Base-by-base conservation (phyloP, 2,329 filamentous ascomycete genomes). In the Thelonectria rubi region DNA sequence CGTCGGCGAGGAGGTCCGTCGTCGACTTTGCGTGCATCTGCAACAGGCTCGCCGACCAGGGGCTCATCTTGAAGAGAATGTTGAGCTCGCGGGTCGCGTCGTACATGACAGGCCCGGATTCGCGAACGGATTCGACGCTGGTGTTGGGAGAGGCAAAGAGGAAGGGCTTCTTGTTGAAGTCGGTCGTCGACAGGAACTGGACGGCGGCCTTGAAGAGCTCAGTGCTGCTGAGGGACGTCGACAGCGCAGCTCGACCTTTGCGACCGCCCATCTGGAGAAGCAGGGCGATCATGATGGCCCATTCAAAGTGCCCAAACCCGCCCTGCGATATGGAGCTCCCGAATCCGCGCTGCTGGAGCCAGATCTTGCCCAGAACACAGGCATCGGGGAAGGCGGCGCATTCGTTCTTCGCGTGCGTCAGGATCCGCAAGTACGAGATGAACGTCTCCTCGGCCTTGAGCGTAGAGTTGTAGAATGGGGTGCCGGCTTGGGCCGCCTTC, bases 251-350 rank as follows among this genome's bases (percentile, higher is more conserved):
- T 65, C 88, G 86, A 2, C 91, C 91, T 62, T 89, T 89, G 7
- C 87, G 85, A 7, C 89, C 90, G 24, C 92, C 92, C n/a, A 86
- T 87, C 75, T 93, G 88, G 43, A 98, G 82, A 2, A 98, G 80
- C 14, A 97, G 81, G 32, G 94, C 92, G 73, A 94, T 86, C 50
- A 95, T 80, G n/a, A 87, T 80, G 0, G 91, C 85, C 92, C 93
- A 98, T 75, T 99, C 95, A 66, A 97, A 97, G 67, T 92, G 88
- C 3, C 95, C 95, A 74, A 99, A 97, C 0, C 95, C 95, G 46
- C 95, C 94, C 45, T 84, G 80, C 2, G 86, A 83, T n/a, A 93
- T 77, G 20, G 84, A 80, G 46, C 91, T 86, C 15, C 84, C 85
- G 67, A 97, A 91, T 0, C 93, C 93, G 57, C 94, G 87, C 77